Base-by-base conservation (phyloP, 2,329 filamentous ascomycete species). In the Lasiodiplodia theobromae region DNA sequence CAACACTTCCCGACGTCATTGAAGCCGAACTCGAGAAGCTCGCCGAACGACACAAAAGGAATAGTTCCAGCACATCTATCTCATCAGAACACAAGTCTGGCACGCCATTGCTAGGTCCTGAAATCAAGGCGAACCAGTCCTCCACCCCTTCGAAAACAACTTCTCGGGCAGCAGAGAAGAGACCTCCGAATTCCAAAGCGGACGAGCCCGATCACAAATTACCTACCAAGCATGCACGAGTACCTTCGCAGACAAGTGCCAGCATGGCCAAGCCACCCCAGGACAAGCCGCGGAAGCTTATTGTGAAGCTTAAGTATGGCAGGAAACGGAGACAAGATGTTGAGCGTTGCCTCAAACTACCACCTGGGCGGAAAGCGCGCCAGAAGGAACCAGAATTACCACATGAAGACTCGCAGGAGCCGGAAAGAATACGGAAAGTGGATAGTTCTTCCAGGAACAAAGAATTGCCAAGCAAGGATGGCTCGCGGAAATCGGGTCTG, bases 1-100 rank as follows among this genome's bases (percentile, higher is more conserved):
- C 87, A 3, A 87, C 85, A 16, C 79, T 89, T 4, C 87, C 87
- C 7, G 80, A 84, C 2, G 84, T 84, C 66, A 82, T 89, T 54
- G 84, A 86, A 71, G 84, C 82, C 68, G 84, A 87, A 67, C 75
- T 89, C 31, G 81, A 82, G 68, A 78, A 82, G 44, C 73, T 80
- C 34, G 80, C 81, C 75, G n/a, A 75, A 73, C 57, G 47, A 40
- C 58, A 64, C 18, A 68, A 57, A 66, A 75, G 77, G 44, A 74
- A 76, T 28, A 75, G 76, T 21, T 80, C 78, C 1, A 76, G 76
- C 64, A 74, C 75, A 21, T 80, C 79, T 2, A 77, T 76, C 16
- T 79, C 78, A 0, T 76, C 77, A 14, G 76, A 78, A 64, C 62
- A 54, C 10, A 69, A 62, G 38, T 62, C 58, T 57, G 38, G 52